phyloP scores from a whole-genome alignment of 1,284 basidiomycete species.

The Wolfiporia cocos region DNA sequence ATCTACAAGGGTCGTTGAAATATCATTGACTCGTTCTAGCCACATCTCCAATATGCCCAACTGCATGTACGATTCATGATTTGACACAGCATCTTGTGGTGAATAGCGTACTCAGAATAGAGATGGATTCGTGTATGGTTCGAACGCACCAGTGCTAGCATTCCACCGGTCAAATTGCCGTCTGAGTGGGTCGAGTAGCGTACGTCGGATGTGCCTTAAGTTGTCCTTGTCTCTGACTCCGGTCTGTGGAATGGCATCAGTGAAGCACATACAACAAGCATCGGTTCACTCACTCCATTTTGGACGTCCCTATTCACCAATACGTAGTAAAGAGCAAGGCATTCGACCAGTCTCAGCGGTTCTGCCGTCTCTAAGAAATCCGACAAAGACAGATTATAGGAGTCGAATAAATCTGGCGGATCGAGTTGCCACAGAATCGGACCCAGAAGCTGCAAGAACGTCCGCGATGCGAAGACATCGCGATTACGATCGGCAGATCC shows the following conservation, averaged over 20 bases:
- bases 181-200: slow-evolving; percentile 26
- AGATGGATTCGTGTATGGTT: too few relatives aligned
- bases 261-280: slow-evolving; percentile 5
- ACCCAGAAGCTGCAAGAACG: slow-evolving; percentile 45
- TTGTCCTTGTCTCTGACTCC: slow-evolving; percentile 40
- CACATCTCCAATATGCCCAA: slow-evolving; percentile 38
- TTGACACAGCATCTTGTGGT: neutral
- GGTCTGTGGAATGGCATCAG: slow-evolving; percentile 32
- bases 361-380: slow-evolving; percentile 43
- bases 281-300: slow-evolving; percentile 33
- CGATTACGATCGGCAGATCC: slow-evolving; percentile 16
- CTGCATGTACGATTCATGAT: slow-evolving; percentile 24
- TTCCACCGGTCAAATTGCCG: slow-evolving; percentile 21
- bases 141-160: slow-evolving; percentile 12
- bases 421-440: slow-evolving; percentile 43
- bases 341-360: slow-evolving; percentile 43
- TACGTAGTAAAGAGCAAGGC: slow-evolving; percentile 47
- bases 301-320: slow-evolving; percentile 38
- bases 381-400: neutral
- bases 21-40: slow-evolving; percentile 33
- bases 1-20: neutral
- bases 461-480: slow-evolving; percentile 41
- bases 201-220: slow-evolving; percentile 21
- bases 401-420: slow-evolving; percentile 36
- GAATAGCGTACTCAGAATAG: neutral